phyloP scores from a whole-genome alignment of 305 asterid species.

The Coffea humblotiana region DNA sequence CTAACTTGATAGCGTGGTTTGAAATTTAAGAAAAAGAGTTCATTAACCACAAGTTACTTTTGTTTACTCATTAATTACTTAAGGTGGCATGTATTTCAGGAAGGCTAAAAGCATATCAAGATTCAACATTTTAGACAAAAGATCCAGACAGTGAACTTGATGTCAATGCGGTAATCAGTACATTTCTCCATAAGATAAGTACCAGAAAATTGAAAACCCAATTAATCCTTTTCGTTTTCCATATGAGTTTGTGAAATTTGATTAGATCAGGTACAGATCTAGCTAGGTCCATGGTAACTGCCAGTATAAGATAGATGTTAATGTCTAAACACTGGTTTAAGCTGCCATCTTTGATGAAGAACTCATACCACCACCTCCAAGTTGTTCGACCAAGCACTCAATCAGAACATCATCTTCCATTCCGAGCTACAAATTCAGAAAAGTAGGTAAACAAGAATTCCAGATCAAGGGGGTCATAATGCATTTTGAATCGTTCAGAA shows the following conservation, averaged over 20 bases:
- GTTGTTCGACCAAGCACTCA: background rate
- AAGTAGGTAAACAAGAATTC: background rate
- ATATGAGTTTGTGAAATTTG: background rate
- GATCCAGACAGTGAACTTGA: background rate
- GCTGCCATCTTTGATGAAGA: background rate
- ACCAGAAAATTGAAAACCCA: background rate
- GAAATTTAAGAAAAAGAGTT: too few relatives aligned
- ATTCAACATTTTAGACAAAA: background rate
- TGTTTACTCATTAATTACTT: too few relatives aligned
- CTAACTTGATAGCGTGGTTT: too few relatives aligned
- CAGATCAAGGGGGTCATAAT: background rate
- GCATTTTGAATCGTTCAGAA: background rate
- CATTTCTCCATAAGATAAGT: background rate
- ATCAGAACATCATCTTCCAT: slow-evolving; percentile 8
- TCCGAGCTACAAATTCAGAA: slow-evolving; percentile 6
- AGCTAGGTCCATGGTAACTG: background rate
- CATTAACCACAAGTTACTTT: too few relatives aligned
- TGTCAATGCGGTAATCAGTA: background rate
- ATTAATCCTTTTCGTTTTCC: background rate
- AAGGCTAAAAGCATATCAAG: too few relatives aligned
- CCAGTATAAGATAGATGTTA: background rate
- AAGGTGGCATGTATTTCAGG: too few relatives aligned
- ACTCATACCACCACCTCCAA: slow-evolving; percentile 3
- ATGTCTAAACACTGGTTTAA: background rate
- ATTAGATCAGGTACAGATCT: background rate